These are phyloP conservation scores for Solanum etuberosum DNA, from an alignment of 257 asterid genomes.

Conservation along the genomic window DNA sequence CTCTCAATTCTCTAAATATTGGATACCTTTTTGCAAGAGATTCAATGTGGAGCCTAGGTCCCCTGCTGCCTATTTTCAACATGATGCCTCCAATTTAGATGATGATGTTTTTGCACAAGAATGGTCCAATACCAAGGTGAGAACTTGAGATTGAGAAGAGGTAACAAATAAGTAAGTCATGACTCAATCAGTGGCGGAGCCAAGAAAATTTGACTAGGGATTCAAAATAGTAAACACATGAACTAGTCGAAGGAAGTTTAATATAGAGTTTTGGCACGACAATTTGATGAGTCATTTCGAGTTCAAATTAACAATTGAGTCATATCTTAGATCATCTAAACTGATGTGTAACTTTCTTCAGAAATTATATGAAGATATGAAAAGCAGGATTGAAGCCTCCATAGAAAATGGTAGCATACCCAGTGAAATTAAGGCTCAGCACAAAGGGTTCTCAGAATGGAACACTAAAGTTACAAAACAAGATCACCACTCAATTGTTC, in stretches of 20 bases:
- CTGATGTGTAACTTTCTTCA: not conserved
- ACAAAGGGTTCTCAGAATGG: slow-evolving; percentile 66
- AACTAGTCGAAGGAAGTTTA: not conserved
- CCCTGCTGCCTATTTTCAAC: slow-evolving; percentile 30
- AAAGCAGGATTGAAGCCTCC: slow-evolving; percentile 25
- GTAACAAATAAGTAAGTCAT: not conserved
- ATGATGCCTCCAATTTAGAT: not conserved
- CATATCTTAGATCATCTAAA: not conserved
- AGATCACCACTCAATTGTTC: slow-evolving; percentile 71
- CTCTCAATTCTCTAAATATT: slow-evolving; percentile 21
- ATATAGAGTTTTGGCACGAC: not conserved
- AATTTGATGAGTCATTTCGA: not conserved
- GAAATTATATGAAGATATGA: slow-evolving; percentile 59
- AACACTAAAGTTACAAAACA: slow-evolving; percentile 27
- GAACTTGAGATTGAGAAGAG: not conserved
- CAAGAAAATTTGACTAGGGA: not conserved
- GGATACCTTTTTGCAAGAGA: slow-evolving; percentile 53
- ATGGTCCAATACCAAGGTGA: slow-evolving; percentile 30
- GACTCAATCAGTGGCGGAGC: not conserved
- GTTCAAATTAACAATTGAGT: not conserved
- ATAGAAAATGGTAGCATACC: no score
- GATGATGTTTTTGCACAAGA: slow-evolving; percentile 15
- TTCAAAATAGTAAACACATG: not conserved
- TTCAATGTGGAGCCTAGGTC: slow-evolving; percentile 38
- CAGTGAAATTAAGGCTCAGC: slow-evolving; percentile 24